Conservation (phyloP, 2,329 filamentous ascomycete species). For the Dactylellina leptospora region DNA sequence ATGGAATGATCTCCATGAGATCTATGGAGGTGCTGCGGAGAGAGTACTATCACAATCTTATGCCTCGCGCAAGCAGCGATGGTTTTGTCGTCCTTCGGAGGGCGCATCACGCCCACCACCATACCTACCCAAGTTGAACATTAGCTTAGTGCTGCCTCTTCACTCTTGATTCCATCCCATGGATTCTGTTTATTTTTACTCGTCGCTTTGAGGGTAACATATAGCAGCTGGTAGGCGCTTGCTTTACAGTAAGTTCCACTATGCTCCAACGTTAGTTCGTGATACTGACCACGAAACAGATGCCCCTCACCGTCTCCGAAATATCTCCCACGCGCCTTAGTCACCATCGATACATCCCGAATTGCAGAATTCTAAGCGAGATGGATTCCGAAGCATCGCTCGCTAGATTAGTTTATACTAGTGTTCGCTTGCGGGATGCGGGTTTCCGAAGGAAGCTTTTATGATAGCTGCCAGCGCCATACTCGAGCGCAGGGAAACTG, state of each 20-base stretch:
- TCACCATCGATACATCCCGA: conserved; percentile 8
- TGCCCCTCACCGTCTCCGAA: background rate
- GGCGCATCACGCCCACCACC: background rate
- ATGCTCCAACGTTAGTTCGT: background rate
- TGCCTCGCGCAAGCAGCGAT: conserved; percentile 21
- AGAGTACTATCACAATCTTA: conserved; percentile 36
- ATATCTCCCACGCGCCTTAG: background rate
- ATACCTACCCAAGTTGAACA: background rate
- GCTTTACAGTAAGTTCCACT: background rate
- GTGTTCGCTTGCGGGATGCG: background rate
- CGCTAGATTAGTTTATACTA: background rate
- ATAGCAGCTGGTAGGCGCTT: background rate
- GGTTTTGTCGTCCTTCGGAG: conserved; percentile 28
- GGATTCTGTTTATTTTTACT: conserved; percentile 2
- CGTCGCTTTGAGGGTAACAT: background rate
- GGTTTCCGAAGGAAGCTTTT: background rate
- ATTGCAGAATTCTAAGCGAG: background rate
- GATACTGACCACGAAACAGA: conserved; percentile 4
- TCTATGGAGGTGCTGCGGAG: conserved; percentile 28
- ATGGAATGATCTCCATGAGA: conserved; percentile 26
- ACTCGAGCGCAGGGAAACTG: background rate
- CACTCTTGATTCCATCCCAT: background rate
- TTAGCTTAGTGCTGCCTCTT: background rate
- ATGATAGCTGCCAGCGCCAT: background rate
- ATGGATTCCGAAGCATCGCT: background rate